Conservation (phyloP, 2,329 filamentous ascomycete species). For the Fusarium nodosum region DNA sequence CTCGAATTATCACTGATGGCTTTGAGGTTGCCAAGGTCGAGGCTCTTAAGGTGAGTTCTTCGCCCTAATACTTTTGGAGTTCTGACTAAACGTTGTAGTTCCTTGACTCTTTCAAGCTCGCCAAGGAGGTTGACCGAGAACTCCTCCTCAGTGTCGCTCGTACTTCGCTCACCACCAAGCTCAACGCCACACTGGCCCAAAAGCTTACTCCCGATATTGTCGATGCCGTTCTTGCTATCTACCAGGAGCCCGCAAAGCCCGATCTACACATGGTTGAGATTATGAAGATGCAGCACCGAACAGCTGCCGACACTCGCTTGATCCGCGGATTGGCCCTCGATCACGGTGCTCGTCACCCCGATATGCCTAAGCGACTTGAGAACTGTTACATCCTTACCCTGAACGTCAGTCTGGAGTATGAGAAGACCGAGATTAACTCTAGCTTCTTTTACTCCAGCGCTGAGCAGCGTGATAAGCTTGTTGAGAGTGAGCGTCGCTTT, state of each 20-base stretch:
- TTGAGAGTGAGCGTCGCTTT: slow-evolving; percentile 95
- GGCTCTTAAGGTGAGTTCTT: slow-evolving; percentile 77
- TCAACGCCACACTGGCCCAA: slow-evolving; percentile 88
- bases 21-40: slow-evolving; percentile 97
- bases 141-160: slow-evolving; percentile 92
- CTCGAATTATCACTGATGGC: slow-evolving; percentile 95
- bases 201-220: slow-evolving; percentile 96
- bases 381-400: slow-evolving; percentile 96
- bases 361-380: slow-evolving; percentile 97
- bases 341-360: slow-evolving; percentile 94
- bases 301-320: slow-evolving; percentile 94
- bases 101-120: slow-evolving; percentile 92
- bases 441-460: slow-evolving; percentile 98
- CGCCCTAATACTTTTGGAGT: not conserved
- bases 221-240: slow-evolving; percentile 94
- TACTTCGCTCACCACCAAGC: slow-evolving; percentile 94
- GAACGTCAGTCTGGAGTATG: slow-evolving; percentile 97
- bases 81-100: slow-evolving; percentile 69
- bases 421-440: slow-evolving; percentile 99
- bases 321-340: slow-evolving; percentile 94
- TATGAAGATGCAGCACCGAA: slow-evolving; percentile 99
- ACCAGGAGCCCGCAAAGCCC: slow-evolving; percentile 89
- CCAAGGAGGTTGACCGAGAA: slow-evolving; percentile 90
- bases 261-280: slow-evolving; percentile 99
- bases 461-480: slow-evolving; percentile 96